Base-by-base conservation (phyloP, 345 rosid species). In the Eucalyptus pauciflora region DNA sequence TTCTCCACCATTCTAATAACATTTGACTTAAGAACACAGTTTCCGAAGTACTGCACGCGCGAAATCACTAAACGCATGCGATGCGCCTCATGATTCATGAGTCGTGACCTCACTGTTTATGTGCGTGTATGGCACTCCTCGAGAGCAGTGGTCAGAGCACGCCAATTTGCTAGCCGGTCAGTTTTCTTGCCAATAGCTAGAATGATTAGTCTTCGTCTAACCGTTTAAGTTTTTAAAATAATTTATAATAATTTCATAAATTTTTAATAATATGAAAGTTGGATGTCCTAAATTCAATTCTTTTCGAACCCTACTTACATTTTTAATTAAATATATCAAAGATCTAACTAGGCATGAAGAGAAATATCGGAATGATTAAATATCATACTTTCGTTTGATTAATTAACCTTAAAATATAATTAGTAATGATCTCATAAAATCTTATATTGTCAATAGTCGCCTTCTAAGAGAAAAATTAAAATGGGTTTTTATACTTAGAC, bases 311-410 rank as follows among this genome's bases (percentile, higher is more conserved):
- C 4, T 18, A 18, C 18, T 52, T 0, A 0, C 24, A 7, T 52
- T 52, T 52, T 7, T 0, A 52, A 52, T 52, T 52, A 18, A 52
- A 52, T 52, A 52, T 0, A 52, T 52, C 56, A 52, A 52, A 18
- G 1, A 52, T 52, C 4, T 0, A 0, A 52, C 10, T 52, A 52
- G 3, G 10, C 0, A 4, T 52, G 25, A 52, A 0, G 24, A 0
- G 0, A 0, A 52, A 52, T 52, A 1, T 1, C 8, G 18, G 0
- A 52, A 1, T 52, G 24, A 18, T 7, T 52, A 52, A 18, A 7
- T 18, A 52, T 18, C 5, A 3, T 52, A 52, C 10, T 1, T 52
- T 18, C 10, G 0, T 52, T 0, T 18, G 10, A 52, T 18, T 52
- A 52, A 52, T 7, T 52, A 52, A 52, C 58, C 24, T 52, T 52